phyloP scores from a whole-genome alignment of 2,329 filamentous ascomycete species.

The Ambrosiella beaveri region DNA sequence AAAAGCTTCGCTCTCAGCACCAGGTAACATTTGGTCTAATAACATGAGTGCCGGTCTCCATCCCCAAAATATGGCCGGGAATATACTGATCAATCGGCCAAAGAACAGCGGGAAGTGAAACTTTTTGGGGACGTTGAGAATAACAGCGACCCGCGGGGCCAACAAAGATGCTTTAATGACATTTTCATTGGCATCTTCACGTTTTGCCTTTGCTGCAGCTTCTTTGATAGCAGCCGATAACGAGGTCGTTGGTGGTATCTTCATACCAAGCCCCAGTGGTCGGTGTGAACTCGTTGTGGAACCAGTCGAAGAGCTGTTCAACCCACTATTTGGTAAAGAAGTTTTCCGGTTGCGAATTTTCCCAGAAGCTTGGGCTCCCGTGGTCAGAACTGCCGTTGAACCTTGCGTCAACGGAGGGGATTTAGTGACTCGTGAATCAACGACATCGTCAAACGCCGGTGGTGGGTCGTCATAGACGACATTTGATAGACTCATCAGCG shows the following conservation, averaged over 20 bases:
- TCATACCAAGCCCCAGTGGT: slow-evolving; percentile 3
- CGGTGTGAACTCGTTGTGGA: not conserved
- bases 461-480: slow-evolving; percentile 9
- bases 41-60: slow-evolving; percentile 51
- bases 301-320: not conserved
- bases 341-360: not conserved
- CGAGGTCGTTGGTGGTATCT: slow-evolving; percentile 11
- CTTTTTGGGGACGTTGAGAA: slow-evolving; percentile 52
- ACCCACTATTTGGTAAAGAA: not conserved
- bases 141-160: slow-evolving; percentile 62
- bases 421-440: not conserved
- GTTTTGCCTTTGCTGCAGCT: slow-evolving; percentile 6
- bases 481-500: slow-evolving; percentile 6
- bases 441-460: slow-evolving; percentile 9
- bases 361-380: not conserved
- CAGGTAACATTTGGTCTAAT: slow-evolving; percentile 41
- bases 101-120: slow-evolving; percentile 61
- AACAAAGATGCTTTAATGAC: slow-evolving; percentile 28
- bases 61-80: slow-evolving; percentile 56
- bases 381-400: not conserved
- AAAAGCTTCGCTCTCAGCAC: slow-evolving; percentile 16
- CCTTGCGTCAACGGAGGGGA: not conserved
- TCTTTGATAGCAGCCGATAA: slow-evolving; percentile 9
- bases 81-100: slow-evolving; percentile 54
- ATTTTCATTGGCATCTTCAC: not conserved